These are phyloP conservation scores for Trichosporon sp. DNA, from an alignment of 1,284 basidiomycete species.

Conservation along the genomic window DNA sequence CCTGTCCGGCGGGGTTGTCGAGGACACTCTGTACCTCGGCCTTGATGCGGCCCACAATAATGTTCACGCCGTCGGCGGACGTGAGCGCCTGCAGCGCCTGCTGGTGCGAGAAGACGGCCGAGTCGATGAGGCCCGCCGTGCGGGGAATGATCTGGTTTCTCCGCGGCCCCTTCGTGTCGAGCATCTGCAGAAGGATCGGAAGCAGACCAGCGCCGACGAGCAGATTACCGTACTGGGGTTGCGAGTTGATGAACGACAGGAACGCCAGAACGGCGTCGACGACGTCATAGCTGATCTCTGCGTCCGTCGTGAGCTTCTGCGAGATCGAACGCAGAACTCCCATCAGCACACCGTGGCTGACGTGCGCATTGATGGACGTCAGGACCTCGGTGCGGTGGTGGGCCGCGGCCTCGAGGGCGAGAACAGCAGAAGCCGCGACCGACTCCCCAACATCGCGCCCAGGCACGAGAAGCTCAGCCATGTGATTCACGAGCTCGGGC, in stretches of 20 bases:
- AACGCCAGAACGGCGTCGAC: conserved; percentile 85
- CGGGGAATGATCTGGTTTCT: conserved; percentile 52
- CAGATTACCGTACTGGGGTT: conserved; percentile 83
- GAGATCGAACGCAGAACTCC: conserved; percentile 79
- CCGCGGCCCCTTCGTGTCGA: conserved; percentile 64
- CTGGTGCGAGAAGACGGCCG: conserved; percentile 72
- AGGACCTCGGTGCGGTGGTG: conserved; percentile 86
- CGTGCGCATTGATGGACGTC: conserved; percentile 87
- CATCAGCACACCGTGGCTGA: conserved; percentile 94
- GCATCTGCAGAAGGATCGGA: conserved; percentile 82
- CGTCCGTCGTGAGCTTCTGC: conserved; percentile 66
- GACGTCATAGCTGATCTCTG: conserved; percentile 70
- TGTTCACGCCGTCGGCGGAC: conserved; percentile 79
- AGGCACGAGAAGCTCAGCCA: conserved; percentile 85
- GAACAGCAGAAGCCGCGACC: conserved; percentile 80
- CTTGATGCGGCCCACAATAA: conserved; percentile 82
- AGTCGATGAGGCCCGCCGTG: conserved; percentile 88
- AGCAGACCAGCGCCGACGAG: conserved; percentile 96
- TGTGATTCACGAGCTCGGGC: conserved; percentile 81
- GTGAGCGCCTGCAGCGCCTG: conserved; percentile 88
- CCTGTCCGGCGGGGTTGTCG: conserved; percentile 21
- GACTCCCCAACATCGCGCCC: conserved; percentile 61
- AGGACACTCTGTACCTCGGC: conserved; percentile 48
- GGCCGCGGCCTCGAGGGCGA: conserved; percentile 85
- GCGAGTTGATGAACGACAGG: conserved; percentile 81